Conservation (phyloP, 23 red algal genomes). For the Gracilariopsis chorda region DNA sequence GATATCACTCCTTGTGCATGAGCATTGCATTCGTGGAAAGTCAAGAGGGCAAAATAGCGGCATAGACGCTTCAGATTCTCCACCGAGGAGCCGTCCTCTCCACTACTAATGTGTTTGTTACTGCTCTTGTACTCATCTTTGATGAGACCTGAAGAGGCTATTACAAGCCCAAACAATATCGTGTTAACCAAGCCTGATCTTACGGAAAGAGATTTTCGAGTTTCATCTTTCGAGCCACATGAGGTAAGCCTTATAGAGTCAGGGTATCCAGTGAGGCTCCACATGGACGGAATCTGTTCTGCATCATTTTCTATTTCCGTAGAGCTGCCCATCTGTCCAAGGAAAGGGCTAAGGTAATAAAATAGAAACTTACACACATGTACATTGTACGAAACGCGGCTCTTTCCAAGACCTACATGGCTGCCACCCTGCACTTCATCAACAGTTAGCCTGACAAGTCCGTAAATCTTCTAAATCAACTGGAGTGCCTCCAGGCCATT, state of each 20-base stretch:
- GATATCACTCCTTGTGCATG: background rate
- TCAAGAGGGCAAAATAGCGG: background rate
- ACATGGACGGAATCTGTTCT: background rate
- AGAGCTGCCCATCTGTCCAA: background rate
- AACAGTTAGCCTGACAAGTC: background rate
- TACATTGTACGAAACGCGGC: background rate
- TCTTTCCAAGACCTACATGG: background rate
- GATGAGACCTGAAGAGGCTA: background rate
- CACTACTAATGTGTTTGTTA: too few species aligned
- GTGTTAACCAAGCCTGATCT: background rate
- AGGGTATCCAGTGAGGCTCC: too few species aligned
- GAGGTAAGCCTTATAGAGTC: too few species aligned
- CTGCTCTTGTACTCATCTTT: background rate
- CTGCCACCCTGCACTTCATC: background rate
- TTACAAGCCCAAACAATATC: background rate
- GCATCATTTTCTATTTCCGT: too few species aligned
- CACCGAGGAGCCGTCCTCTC: too few species aligned
- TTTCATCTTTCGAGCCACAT: background rate
- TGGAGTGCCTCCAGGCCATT: slow-evolving; percentile 9
- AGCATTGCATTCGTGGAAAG: background rate
- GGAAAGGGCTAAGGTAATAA: slow-evolving; percentile 15
- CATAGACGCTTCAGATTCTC: background rate
- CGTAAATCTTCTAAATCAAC: slow-evolving; percentile 20
- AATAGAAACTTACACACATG: slow-evolving; percentile 46
- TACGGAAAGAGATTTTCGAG: background rate